These are phyloP conservation scores for Chloranthus sessilifolius DNA, from an alignment of 164 flowering plant genomes.

Conservation along the genomic window DNA sequence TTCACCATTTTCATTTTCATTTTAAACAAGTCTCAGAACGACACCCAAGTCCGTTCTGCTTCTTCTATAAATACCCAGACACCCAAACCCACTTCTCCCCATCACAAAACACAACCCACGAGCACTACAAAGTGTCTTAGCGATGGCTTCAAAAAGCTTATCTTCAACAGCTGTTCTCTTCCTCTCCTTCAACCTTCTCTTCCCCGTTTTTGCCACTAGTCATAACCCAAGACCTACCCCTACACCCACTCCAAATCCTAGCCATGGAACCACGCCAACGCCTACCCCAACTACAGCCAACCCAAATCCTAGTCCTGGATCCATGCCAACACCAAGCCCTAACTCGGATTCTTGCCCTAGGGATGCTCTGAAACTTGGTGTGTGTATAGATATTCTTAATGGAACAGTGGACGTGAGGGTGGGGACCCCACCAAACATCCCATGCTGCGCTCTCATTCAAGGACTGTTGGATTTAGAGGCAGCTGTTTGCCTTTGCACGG, in stretches of 20 bases:
- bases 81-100: no score
- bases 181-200: constrained; percentile 42
- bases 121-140: constrained; percentile 5
- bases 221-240: constrained; percentile 19
- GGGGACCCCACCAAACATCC: constrained; percentile 49
- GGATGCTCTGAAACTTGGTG: constrained; percentile 64
- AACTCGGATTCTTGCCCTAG: constrained; percentile 42
- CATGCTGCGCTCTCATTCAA: constrained; percentile 56
- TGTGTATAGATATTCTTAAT: constrained; percentile 49
- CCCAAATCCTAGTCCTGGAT: constrained; percentile 15
- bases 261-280: constrained; percentile 2
- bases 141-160: constrained; percentile 43
- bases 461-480: constrained; percentile 68
- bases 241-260: constrained; percentile 3
- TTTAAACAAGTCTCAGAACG: no score
- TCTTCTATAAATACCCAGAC: no score
- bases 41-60: no score
- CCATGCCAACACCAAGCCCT: constrained; percentile 4
- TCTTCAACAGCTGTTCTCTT: constrained; percentile 41
- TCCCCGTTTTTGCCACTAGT: constrained; percentile 33
- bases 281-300: constrained; percentile 9
- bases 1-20: no score
- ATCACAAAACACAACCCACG: no score
- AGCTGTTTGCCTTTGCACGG: constrained; percentile 78
- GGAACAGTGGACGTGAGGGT: constrained; percentile 36